Conservation (phyloP, 1,284 basidiomycete species). For the Ceratobasidium theobromae region DNA sequence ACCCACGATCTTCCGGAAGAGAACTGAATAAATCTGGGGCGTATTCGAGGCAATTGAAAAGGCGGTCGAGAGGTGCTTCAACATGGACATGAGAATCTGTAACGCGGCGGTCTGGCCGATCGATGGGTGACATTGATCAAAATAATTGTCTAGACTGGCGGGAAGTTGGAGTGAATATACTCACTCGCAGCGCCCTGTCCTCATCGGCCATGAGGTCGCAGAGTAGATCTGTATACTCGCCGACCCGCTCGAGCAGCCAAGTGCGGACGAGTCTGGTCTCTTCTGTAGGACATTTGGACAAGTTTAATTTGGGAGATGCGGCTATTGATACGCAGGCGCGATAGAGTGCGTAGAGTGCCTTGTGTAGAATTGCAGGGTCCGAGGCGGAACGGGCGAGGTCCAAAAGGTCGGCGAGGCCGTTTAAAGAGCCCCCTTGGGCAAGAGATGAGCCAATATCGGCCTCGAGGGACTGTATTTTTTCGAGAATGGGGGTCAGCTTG, state of each 20-base stretch:
- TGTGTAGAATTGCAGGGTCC: conserved; percentile 62
- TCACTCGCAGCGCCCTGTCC: conserved; percentile 62
- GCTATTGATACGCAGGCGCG: conserved; percentile 73
- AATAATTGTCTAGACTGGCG: neutral
- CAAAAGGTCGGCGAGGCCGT: conserved; percentile 76
- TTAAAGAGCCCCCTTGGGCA: conserved; percentile 61
- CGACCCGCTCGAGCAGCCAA: conserved; percentile 74
- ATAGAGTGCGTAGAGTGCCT: conserved; percentile 80
- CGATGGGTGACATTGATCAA: conserved; percentile 21
- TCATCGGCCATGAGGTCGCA: conserved; percentile 71
- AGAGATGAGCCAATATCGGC: conserved; percentile 16
- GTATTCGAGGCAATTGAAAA: conserved; percentile 50
- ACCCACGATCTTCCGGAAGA: conserved; percentile 65
- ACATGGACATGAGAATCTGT: conserved; percentile 77
- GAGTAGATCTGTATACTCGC: conserved; percentile 66
- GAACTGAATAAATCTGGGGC: conserved; percentile 68
- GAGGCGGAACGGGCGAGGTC: conserved; percentile 49
- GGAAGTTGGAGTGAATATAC: conserved; percentile 37
- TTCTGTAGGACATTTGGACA: conserved; percentile 46
- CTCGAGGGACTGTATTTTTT: conserved; percentile 28
- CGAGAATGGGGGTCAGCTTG: conserved; percentile 2
- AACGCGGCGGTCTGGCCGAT: conserved; percentile 66
- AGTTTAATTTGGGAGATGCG: conserved; percentile 56
- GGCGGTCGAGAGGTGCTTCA: conserved; percentile 72
- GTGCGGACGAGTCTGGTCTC: conserved; percentile 65